Evolutionary conservation across 2,329 filamentous ascomycete genomes (phyloP).

Genomic region (Graphiopsis chlorocephala): DNA sequence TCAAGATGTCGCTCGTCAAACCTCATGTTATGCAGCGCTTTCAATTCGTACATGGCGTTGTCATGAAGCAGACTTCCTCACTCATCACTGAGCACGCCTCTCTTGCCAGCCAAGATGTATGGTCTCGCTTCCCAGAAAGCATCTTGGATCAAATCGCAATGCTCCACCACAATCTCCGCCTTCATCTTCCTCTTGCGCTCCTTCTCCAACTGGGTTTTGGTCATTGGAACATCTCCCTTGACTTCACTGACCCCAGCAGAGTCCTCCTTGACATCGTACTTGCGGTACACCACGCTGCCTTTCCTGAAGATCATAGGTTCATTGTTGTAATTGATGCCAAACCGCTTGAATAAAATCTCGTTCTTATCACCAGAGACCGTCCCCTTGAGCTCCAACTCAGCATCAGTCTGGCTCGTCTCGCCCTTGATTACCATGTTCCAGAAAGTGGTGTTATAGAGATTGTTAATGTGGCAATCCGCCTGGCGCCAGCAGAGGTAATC

Average conservation of each 20-base stretch:
- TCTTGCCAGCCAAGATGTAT: conserved; percentile 57
- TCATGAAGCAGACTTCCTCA: background rate
- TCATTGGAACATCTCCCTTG: conserved; percentile 34
- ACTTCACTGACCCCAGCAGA: conserved; percentile 70
- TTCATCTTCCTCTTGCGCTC: conserved; percentile 78
- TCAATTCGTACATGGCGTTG: background rate
- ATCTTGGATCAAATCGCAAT: conserved; percentile 92
- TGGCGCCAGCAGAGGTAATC: conserved; percentile 98
- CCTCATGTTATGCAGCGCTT: background rate
- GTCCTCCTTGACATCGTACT: conserved; percentile 60
- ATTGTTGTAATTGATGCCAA: conserved; percentile 96
- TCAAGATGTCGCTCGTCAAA: background rate
- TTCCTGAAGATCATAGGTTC: conserved; percentile 91
- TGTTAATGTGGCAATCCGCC: conserved; percentile 97
- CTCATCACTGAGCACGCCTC: conserved; percentile 3
- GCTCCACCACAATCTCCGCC: conserved; percentile 75
- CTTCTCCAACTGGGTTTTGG: conserved; percentile 76
- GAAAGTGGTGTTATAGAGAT: conserved; percentile 96
- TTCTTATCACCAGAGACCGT: conserved; percentile 87
- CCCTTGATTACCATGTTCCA: conserved; percentile 83
- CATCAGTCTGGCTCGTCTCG: conserved; percentile 71
- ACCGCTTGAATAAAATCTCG: conserved; percentile 86
- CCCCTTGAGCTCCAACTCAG: conserved; percentile 77
- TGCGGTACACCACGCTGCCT: conserved; percentile 80
- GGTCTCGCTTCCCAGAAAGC: conserved; percentile 88